Conservation (phyloP, 2,329 filamentous ascomycete species). For the Fusarium duplospermum region DNA sequence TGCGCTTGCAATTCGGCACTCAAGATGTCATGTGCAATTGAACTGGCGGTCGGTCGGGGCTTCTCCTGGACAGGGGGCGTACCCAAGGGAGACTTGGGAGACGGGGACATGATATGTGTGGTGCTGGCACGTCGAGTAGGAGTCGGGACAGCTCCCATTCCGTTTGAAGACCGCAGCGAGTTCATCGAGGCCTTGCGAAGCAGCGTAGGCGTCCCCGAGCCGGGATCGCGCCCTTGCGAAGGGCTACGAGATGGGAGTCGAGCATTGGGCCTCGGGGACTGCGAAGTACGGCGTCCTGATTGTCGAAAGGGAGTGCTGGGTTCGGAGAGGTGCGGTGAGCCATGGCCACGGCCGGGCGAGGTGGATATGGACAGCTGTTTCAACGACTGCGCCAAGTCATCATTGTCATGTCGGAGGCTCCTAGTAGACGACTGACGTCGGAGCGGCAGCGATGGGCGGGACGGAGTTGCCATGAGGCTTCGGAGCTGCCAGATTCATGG, state of each 20-base stretch:
- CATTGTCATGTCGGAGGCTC: constrained; percentile 41
- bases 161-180: constrained; percentile 64
- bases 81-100: constrained; percentile 50
- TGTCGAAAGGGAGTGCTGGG: constrained; percentile 54
- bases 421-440: constrained; percentile 51
- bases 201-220: constrained; percentile 62
- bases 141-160: constrained; percentile 50
- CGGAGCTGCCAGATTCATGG: constrained; percentile 21
- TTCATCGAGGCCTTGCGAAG: constrained; percentile 68
- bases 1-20: constrained; percentile 75
- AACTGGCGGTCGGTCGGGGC: constrained; percentile 59
- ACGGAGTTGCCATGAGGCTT: constrained; percentile 45
- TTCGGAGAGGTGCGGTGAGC: constrained; percentile 51
- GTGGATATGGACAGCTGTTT: constrained; percentile 57
- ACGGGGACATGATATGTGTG: constrained; percentile 58
- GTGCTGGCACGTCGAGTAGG: constrained; percentile 63
- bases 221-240: constrained; percentile 56
- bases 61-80: constrained; percentile 49
- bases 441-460: constrained; percentile 45
- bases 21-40: constrained; percentile 77
- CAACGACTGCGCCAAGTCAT: constrained; percentile 56
- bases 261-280: constrained; percentile 38
- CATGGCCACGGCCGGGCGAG: constrained; percentile 44
- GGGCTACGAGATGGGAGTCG: constrained; percentile 56
- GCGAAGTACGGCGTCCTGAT: constrained; percentile 49